Base-by-base conservation (phyloP, 441 rosid genomes). In the Erysimum cheiri region DNA sequence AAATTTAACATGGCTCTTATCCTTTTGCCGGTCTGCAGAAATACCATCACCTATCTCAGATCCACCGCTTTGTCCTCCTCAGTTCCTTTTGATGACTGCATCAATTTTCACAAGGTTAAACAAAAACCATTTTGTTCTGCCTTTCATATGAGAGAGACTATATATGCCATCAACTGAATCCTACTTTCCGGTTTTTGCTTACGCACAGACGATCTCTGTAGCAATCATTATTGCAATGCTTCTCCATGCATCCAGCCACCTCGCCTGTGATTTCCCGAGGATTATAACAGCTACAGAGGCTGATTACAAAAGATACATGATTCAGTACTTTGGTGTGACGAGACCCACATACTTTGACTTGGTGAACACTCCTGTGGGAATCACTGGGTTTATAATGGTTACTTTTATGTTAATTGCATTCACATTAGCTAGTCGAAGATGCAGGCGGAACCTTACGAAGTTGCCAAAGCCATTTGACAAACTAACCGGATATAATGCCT, bases 1-100 rank as follows among this genome's bases (percentile, higher is more conserved):
- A 85, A 88, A 72, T 77, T 88, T 74, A 88, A 88, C 80, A 88
- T 88, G 93, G 93, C 90, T 63, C 84, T 88, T 32, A 73, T 88
- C 48, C 88, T 88, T 63, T 73, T 88, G 37, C 93, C 93, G 0
- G 92, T 87, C 4, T 87, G 90, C 67, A 80, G 93, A 81, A 85
- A 74, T 77, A 81, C 85, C 10, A 81, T 88, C 63, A 88, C 93
- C 13, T 83, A 87, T 81, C 88, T 88, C 6, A 74, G 90, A 78
- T 78, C 87, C 73, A 88, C 93, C 35, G 67, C 47, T 76, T 54
- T 88, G 68, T 81, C 87, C n/a, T 60, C 61, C 77, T 76, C 81
- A n/a, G 80, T 88, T 46, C 93, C 93, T 62, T 88, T 88, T 15
- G 83, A 88, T 60, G 90, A 88, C 70, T 80, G 82, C 69, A 81